Conservation (phyloP, 345 rosid species). For the Arabis alpina region DNA sequence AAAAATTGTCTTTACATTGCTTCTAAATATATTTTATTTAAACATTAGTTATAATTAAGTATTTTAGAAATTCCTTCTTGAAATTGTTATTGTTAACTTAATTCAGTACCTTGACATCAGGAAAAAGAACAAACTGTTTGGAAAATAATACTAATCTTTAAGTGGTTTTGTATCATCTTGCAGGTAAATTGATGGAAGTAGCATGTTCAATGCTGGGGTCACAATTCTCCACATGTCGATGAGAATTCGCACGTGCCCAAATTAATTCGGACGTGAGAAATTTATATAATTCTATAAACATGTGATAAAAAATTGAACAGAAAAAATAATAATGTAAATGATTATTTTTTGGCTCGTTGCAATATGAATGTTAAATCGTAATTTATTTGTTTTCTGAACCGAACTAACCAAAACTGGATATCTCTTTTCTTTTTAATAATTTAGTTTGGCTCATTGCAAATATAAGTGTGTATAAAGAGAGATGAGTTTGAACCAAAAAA, state of each 20-base stretch:
- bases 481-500: too few relatives aligned
- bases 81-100: conserved; percentile 9
- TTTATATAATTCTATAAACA: conserved; percentile 29
- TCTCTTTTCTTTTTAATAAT: too few relatives aligned
- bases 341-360: conserved; percentile 33
- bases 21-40: background rate
- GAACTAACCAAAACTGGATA: too few relatives aligned
- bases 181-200: conserved; percentile 46
- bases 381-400: too few relatives aligned
- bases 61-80: background rate
- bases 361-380: too few relatives aligned
- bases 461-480: too few relatives aligned
- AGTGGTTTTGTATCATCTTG: conserved; percentile 9
- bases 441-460: too few relatives aligned
- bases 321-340: conserved; percentile 39
- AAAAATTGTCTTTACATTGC: background rate
- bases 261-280: conserved; percentile 21
- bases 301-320: conserved; percentile 20
- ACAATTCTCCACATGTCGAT: conserved; percentile 34
- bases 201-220: conserved; percentile 42
- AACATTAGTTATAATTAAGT: conserved; percentile 3
- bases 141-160: background rate
- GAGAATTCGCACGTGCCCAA: conserved; percentile 13
- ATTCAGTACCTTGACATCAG: background rate
- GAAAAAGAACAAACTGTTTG: background rate